Evolutionary conservation across 176 grass and related monocot genomes (phyloP).

Genomic region (Microstegium vimineum): DNA sequence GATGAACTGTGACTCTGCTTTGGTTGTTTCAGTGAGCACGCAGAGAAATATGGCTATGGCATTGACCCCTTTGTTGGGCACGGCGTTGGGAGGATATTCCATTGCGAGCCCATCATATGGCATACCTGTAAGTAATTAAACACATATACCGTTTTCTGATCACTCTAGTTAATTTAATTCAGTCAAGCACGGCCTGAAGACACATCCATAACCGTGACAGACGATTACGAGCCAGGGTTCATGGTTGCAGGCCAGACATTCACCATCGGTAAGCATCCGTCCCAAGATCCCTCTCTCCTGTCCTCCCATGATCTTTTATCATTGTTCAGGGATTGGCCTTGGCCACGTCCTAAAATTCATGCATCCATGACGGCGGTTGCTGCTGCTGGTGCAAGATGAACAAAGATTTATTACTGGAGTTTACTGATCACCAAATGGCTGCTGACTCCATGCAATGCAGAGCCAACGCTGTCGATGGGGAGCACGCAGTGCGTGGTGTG

Average conservation of each 20-base stretch:
- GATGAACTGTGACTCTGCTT: background rate
- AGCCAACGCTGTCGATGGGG: constrained; percentile 73
- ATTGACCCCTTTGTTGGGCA: constrained; percentile 81
- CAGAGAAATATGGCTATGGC: constrained; percentile 48
- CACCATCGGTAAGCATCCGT: constrained; percentile 49
- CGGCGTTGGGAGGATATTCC: constrained; percentile 79
- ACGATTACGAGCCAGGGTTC: constrained; percentile 57
- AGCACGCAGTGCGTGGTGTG: constrained; percentile 53
- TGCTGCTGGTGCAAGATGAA: too few species aligned
- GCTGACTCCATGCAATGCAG: constrained; percentile 5
- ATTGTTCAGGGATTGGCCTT: background rate
- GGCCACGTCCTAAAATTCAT: too few species aligned
- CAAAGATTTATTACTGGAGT: too few species aligned
- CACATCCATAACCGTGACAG: background rate
- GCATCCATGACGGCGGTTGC: too few species aligned
- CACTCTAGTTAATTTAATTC: background rate
- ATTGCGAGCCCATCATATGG: constrained; percentile 84
- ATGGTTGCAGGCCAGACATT: constrained; percentile 97
- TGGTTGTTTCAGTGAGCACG: constrained; percentile 51
- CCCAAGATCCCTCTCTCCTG: background rate
- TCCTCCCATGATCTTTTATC: background rate
- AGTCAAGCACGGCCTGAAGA: background rate
- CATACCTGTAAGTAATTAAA: constrained; percentile 51
- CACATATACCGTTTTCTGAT: background rate
- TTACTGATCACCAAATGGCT: background rate